Conservation (phyloP, 768 basidiomycete species). For the Pulveroboletus sp. region DNA sequence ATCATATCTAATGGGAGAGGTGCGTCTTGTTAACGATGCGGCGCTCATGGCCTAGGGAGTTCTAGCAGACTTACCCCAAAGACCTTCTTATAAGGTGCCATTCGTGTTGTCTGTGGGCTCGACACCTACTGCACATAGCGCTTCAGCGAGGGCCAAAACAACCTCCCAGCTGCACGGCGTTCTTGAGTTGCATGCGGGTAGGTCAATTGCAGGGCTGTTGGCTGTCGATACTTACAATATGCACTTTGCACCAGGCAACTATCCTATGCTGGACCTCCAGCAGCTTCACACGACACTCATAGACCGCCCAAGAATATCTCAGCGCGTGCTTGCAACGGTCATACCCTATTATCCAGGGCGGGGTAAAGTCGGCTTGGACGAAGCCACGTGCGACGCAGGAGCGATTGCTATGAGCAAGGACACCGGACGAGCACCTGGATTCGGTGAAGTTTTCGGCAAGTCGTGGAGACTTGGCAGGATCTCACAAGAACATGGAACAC, state of each 20-base stretch:
- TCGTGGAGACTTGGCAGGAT: slow-evolving; percentile 61
- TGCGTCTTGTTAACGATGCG: slow-evolving; percentile 63
- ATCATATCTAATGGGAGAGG: slow-evolving; percentile 61
- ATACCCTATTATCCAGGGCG: slow-evolving; percentile 77
- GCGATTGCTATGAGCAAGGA: slow-evolving; percentile 88
- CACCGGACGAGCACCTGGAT: slow-evolving; percentile 65
- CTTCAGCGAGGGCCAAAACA: slow-evolving; percentile 47
- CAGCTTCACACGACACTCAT: slow-evolving; percentile 74
- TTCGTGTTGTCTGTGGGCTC: slow-evolving; percentile 80
- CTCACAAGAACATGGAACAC: slow-evolving; percentile 76
- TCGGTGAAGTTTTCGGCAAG: slow-evolving; percentile 65
- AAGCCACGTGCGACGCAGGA: slow-evolving; percentile 81
- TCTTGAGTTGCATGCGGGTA: slow-evolving; percentile 76
- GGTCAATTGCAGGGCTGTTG: slow-evolving; percentile 7
- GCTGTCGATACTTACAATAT: background rate
- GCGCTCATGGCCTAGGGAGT: slow-evolving; percentile 52
- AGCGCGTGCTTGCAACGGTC: slow-evolving; percentile 66
- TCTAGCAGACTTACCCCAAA: slow-evolving; percentile 35
- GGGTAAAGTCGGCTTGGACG: slow-evolving; percentile 55
- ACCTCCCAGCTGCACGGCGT: slow-evolving; percentile 48
- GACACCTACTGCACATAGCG: slow-evolving; percentile 85
- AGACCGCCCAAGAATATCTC: slow-evolving; percentile 50
- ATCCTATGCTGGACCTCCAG: slow-evolving; percentile 80
- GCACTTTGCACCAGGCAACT: slow-evolving; percentile 51
- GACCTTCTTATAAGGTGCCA: slow-evolving; percentile 35